phyloP scores from a whole-genome alignment of 2,329 filamentous ascomycete species.

The Cercospora citrullina region DNA sequence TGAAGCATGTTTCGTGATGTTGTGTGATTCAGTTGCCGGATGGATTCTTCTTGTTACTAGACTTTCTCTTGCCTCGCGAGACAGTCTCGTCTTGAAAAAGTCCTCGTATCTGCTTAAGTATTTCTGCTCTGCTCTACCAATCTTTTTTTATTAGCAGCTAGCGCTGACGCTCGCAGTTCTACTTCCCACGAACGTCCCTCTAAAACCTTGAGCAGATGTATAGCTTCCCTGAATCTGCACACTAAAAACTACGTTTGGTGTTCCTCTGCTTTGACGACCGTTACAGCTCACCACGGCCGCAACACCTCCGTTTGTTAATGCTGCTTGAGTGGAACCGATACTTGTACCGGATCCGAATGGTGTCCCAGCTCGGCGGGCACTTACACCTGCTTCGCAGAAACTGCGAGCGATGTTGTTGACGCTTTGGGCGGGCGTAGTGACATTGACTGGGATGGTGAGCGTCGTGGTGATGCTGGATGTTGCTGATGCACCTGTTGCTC shows the following conservation, averaged over 20 bases:
- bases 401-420: constrained; percentile 6
- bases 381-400: constrained; percentile 21
- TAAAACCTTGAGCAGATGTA: constrained; percentile 6
- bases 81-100: too few species aligned
- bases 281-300: constrained; percentile 16
- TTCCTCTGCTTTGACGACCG: background rate
- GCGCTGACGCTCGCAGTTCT: constrained; percentile 14
- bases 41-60: too few species aligned
- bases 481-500: constrained; percentile 18
- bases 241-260: constrained; percentile 8
- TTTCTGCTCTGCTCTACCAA: background rate
- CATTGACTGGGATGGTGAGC: constrained; percentile 14
- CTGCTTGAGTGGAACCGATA: constrained; percentile 9
- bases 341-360: constrained; percentile 11
- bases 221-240: constrained; percentile 8
- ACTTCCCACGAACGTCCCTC: constrained; percentile 9
- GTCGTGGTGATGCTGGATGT: constrained; percentile 12
- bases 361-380: constrained; percentile 12
- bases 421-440: constrained; percentile 9
- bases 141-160: constrained; percentile 12
- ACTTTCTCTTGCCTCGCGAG: too few species aligned
- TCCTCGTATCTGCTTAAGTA: too few species aligned
- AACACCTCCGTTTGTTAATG: constrained; percentile 17
- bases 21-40: background rate
- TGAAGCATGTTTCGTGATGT: background rate